phyloP scores from a whole-genome alignment of 345 rosid genomes.

The Lenwebbia sp. region DNA sequence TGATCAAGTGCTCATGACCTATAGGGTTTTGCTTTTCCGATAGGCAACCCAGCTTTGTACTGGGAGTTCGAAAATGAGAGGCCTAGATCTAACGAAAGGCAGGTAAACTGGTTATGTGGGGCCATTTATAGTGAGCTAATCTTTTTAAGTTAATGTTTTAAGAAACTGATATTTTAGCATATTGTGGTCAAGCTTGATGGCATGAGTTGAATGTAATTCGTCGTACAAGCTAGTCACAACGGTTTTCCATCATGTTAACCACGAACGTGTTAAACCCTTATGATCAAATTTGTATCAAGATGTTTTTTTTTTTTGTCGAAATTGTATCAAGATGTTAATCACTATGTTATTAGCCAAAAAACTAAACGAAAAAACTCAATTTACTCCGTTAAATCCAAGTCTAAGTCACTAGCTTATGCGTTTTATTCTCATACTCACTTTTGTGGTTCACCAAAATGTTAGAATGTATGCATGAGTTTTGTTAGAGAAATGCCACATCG shows the following conservation, averaged over 20 bases:
- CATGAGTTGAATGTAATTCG: not conserved
- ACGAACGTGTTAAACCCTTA: not conserved
- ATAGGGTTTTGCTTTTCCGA: not conserved
- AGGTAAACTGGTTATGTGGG: not conserved
- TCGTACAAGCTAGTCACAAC: not conserved
- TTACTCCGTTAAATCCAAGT: not conserved
- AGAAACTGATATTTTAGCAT: accelerated
- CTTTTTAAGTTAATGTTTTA: not conserved
- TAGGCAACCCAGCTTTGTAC: not conserved
- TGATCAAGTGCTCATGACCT: not conserved
- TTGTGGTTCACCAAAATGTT: not conserved
- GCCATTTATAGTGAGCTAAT: not conserved
- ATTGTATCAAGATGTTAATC: not conserved
- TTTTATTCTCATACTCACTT: not conserved
- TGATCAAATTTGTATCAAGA: not conserved
- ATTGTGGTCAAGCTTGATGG: not conserved
- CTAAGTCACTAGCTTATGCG: not conserved
- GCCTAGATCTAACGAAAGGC: not conserved
- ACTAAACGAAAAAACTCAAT: not conserved
- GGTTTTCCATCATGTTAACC: not conserved
- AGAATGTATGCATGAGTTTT: no score
- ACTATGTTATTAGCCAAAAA: not conserved
- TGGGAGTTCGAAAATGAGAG: not conserved
- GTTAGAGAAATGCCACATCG: no score
- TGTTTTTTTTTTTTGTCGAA: not conserved